Base-by-base conservation (phyloP, 176 grass and related monocot species). In the Carex scoparia region DNA sequence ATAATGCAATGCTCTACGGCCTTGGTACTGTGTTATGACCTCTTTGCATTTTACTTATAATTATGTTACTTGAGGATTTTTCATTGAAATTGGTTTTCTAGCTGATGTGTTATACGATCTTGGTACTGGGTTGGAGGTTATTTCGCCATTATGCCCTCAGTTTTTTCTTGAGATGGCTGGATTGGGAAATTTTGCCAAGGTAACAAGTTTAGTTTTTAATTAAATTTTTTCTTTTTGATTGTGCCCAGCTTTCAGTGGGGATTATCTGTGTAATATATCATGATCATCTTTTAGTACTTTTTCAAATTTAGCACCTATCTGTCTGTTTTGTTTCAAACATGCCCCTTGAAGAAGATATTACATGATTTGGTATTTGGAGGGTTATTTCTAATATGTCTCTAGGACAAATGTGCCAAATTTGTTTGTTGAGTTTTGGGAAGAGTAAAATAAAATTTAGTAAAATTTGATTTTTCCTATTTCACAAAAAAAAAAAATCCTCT, bases 41-140 rank as follows among this genome's bases (percentile, higher is more conserved):
- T 40, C 35, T 55, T 72, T 70, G 33, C 44, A 59, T 81, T 67
- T 62, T 80, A 10, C 51, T 65, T 77, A 31, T 64, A 53, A 62
- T 68, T 13, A 64, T n/a, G 15, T 44, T 48, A 58, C 1, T 64
- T n/a, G 42, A 32, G 62, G 11, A 82, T 48, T 40, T 65, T 14
- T 82, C 37, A 18, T 15, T 30, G 28, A 46, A 71, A 71, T 62
- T 83, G 89, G 85, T 81, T 78, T 78, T 33, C 49, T 31, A 99
- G 96, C 96, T 87, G 96, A 99, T 90, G 93, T 94, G 79, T 90
- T 99, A 79, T 99, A 99, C 87, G 96, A 99, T 88, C 58, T 95
- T 70, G 93, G 96, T 44, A 94, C 93, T 88, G 91, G 90, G 53
- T 88, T 95, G 87, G 96, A 99, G 79, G 82, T 99, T 68, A 69